These are phyloP conservation scores for Smittium culicis DNA, from an alignment of 371 early-diverging fungal genomes.

Conservation along the genomic window DNA sequence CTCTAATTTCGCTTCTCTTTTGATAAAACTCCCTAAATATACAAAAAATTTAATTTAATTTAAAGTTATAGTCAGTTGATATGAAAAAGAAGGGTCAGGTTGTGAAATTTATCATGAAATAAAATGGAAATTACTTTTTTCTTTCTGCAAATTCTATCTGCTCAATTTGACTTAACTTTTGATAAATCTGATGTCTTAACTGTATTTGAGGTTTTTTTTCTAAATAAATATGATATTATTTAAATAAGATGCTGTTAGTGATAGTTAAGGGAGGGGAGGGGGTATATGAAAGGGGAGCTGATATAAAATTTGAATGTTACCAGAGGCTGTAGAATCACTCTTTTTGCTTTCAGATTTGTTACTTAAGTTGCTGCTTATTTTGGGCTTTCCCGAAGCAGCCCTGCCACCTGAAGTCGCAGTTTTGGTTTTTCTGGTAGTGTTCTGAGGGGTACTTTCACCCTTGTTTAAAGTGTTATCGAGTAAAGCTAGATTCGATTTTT, in stretches of 20 bases:
- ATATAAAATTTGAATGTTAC: too few relatives aligned
- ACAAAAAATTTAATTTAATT: not conserved
- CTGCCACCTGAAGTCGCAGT: not conserved
- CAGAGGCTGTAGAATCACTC: not conserved
- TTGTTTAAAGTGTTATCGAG: too few relatives aligned
- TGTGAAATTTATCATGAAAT: not conserved
- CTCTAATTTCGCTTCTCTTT: slow-evolving; percentile 27
- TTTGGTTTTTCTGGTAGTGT: not conserved
- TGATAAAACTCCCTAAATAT: slow-evolving; percentile 10
- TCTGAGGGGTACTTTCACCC: not conserved
- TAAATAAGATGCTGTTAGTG: not conserved
- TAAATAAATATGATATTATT: slow-evolving; percentile 13
- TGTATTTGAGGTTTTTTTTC: slow-evolving; percentile 10
- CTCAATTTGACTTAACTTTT: slow-evolving; percentile 29
- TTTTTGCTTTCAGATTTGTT: not conserved
- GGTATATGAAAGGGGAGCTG: not conserved
- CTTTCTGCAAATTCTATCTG: slow-evolving; percentile 21
- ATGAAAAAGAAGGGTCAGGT: slow-evolving; percentile 14
- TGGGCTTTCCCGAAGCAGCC: not conserved
- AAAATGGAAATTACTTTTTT: not conserved
- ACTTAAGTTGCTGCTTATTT: not conserved
- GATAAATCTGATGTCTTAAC: slow-evolving; percentile 24
- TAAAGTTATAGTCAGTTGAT: not conserved
- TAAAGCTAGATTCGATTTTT: too few relatives aligned
- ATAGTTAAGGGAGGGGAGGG: not conserved